Evolutionary conservation across 1,139 yeast species (phyloP).

Genomic region (Scheffersomyces quercinus): DNA sequence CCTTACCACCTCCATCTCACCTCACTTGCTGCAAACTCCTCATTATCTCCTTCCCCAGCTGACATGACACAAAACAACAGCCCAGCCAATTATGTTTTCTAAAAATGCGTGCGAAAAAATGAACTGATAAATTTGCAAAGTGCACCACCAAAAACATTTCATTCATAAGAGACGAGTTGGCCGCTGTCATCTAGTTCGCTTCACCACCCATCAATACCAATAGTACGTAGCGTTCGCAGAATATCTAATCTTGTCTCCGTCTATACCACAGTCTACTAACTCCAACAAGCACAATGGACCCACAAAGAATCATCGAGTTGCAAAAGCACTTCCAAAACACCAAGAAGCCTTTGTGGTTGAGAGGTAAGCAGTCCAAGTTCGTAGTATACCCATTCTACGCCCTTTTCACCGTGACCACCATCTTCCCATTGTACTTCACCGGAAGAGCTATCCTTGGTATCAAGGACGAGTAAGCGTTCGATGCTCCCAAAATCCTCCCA

Average conservation of each 20-base stretch:
- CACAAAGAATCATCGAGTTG: conserved; percentile 69
- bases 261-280: conserved; percentile 8
- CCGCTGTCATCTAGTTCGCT: too few species aligned
- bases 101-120: conserved; percentile 16
- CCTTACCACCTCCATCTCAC: too few species aligned
- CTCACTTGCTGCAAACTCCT: too few species aligned
- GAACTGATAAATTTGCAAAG: conserved; percentile 13
- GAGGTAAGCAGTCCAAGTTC: conserved; percentile 72
- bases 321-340: conserved; percentile 76
- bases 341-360: conserved; percentile 73
- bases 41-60: too few species aligned
- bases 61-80: too few species aligned
- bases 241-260: conserved; percentile 16
- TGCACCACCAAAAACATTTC: too few species aligned
- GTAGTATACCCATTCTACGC: conserved; percentile 90
- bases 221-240: background rate
- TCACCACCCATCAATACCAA: too few species aligned
- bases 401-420: conserved; percentile 71
- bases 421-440: conserved; percentile 69
- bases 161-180: too few species aligned
- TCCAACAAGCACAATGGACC: conserved; percentile 39
- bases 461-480: conserved; percentile 45
- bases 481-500: background rate
- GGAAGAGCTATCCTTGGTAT: conserved; percentile 78
- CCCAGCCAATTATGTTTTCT: conserved; percentile 1